phyloP scores from a whole-genome alignment of 2,329 filamentous ascomycete species.

The Ophiostoma triangulosporum region DNA sequence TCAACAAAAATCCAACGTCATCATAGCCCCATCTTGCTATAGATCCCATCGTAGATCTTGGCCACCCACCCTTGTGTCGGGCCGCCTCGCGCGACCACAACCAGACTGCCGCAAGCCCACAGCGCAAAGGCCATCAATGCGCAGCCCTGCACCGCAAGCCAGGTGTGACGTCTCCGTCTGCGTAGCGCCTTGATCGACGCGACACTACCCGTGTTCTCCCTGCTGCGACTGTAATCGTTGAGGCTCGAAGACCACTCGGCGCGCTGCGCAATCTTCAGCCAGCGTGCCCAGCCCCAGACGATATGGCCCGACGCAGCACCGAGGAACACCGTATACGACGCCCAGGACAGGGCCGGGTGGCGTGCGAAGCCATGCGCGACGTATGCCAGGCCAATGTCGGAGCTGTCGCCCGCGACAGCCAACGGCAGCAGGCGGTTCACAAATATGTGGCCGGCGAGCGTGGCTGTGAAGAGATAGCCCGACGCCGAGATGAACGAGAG shows the following conservation, averaged over 20 bases:
- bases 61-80: constrained; percentile 64
- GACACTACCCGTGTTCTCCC: constrained; percentile 6
- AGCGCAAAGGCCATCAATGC: constrained; percentile 43
- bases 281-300: constrained; percentile 74
- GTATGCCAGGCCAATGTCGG: constrained; percentile 73
- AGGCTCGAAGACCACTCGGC: constrained; percentile 27
- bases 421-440: constrained; percentile 67
- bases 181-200: constrained; percentile 30
- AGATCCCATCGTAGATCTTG: constrained; percentile 65
- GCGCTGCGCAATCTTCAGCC: constrained; percentile 53
- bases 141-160: constrained; percentile 58
- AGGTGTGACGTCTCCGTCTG: constrained; percentile 43
- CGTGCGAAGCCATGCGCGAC: constrained; percentile 74
- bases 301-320: constrained; percentile 60
- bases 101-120: constrained; percentile 76
- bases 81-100: constrained; percentile 62
- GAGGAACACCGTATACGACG: constrained; percentile 57
- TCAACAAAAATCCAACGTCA: too few species aligned
- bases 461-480: constrained; percentile 55
- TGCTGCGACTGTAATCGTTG: constrained; percentile 18
- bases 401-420: constrained; percentile 66
- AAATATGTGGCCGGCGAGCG: constrained; percentile 58
- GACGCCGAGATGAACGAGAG: constrained; percentile 56
- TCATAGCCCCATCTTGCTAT: constrained; percentile 15
- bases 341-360: constrained; percentile 51